Evolutionary conservation across 108 stramenopile species (phyloP).

Genomic region (Chaetoceros tenuissimus): DNA sequence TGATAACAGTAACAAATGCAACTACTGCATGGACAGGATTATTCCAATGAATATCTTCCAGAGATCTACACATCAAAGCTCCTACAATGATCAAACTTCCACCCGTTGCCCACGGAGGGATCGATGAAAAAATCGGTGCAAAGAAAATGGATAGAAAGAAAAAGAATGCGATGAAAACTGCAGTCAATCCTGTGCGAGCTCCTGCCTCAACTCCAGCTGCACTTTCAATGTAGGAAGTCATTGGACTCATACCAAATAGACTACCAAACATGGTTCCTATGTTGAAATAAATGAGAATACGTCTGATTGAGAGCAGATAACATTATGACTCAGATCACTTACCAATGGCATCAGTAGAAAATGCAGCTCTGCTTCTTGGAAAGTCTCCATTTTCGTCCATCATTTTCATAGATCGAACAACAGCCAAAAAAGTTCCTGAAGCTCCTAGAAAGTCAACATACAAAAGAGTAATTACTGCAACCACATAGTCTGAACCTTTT

Average conservation of each 20-base stretch:
- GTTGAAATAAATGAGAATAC: too few relatives aligned
- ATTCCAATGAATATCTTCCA: conserved; percentile 63
- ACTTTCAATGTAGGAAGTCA: conserved; percentile 63
- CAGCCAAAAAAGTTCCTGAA: conserved; percentile 37
- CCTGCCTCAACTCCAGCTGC: conserved; percentile 64
- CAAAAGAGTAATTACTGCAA: conserved; percentile 41
- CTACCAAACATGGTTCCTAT: conserved; percentile 56
- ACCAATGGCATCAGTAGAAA: conserved; percentile 48
- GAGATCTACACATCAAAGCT: conserved; percentile 47
- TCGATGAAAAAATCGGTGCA: conserved; percentile 72
- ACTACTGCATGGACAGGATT: conserved; percentile 51
- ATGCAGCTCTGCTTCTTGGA: conserved; percentile 36
- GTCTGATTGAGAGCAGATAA: too few relatives aligned
- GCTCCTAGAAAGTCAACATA: conserved; percentile 61
- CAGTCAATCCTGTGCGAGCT: conserved; percentile 49
- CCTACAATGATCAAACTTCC: conserved; percentile 74
- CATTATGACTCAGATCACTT: too few relatives aligned
- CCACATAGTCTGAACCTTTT: too few relatives aligned
- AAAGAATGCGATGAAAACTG: conserved; percentile 36
- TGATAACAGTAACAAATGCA: conserved; percentile 72
- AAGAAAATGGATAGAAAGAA: conserved; percentile 63
- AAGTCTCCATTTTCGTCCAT: conserved; percentile 52
- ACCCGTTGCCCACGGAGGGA: conserved; percentile 80
- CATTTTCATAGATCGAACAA: conserved; percentile 30
- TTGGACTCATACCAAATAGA: conserved; percentile 47